A percentile compares a stretch with the other conserved stretches of the same genome.
These are phyloP conservation scores for Corchorus olitorius DNA, from an alignment of 345 rosid genomes.

Conservation along the genomic window DNA sequence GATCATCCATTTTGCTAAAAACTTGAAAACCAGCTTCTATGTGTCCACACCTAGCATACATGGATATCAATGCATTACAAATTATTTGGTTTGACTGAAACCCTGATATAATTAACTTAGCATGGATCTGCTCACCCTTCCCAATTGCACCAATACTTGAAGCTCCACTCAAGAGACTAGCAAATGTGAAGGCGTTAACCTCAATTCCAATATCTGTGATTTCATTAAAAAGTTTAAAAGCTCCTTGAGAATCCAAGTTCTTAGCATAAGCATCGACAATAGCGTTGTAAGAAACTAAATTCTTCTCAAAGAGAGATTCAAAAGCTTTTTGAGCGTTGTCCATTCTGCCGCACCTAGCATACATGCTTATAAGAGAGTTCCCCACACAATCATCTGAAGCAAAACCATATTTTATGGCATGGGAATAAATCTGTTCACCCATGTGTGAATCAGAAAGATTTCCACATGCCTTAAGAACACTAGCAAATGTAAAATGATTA, in stretches of 20 bases:
- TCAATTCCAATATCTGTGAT: conserved; percentile 41
- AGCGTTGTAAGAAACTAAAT: conserved; percentile 59
- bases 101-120: conserved; percentile 55
- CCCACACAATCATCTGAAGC: conserved; percentile 58
- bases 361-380: conserved; percentile 72
- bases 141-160: conserved; percentile 59
- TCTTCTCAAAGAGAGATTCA: conserved; percentile 58
- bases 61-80: conserved; percentile 66
- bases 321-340: conserved; percentile 70
- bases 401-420: conserved; percentile 56
- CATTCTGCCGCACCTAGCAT: conserved; percentile 54
- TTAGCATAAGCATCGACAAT: conserved; percentile 58
- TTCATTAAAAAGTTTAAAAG: conserved; percentile 48
- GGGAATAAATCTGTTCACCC: conserved; percentile 54
- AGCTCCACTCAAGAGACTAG: conserved; percentile 70
- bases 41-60: conserved; percentile 77
- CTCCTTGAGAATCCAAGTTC: conserved; percentile 44
- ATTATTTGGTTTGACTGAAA: conserved; percentile 38
- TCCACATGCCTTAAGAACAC: conserved; percentile 67
- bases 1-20: conserved; percentile 48
- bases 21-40: conserved; percentile 59
- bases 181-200: conserved; percentile 57
- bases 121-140: conserved; percentile 75
- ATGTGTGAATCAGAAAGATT: conserved; percentile 40
- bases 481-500: conserved; percentile 73